Base-by-base conservation (phyloP, 192 early-diverging fungal genomes). In the Coemansia biformis region DNA sequence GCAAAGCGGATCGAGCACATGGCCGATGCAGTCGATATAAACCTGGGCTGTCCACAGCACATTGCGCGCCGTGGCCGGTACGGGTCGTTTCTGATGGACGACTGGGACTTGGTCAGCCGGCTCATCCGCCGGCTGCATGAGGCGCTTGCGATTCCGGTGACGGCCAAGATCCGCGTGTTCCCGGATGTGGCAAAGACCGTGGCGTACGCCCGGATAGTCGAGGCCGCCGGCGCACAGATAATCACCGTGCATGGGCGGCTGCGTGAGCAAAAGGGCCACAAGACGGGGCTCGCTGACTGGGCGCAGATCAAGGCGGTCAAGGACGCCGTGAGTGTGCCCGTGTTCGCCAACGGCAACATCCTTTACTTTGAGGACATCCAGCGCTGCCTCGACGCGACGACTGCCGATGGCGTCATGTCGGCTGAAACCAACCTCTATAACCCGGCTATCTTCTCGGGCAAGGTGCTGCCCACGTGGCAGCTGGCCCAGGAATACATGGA, bases 321-420 rank as follows among this genome's bases (percentile, higher is more conserved):
- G 51, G 81, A 89, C 21, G 86, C 86, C 7, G 80, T 93, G 8
- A 75, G 52, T 9, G 89, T 99, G 0, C 96, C 96, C 0, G 91
- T 99, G 9, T 79, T 98, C 75, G 93, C 93, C 42, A 99, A 99
- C 51, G 96, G 96, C n/a, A 96, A 99, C 51, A 92, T 99, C 35
- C 71, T 94, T 15, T 98, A 96, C 54, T 71, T 75, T 19, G 89
- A 96, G 65, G 94, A 99, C 43, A 75, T 96, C 26, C 80, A 87
- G 45, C 58, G 78, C 4, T 96, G 93, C 41, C 44, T 98, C 1
- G 80, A 85, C 11, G 57, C 63, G n/a, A 99, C 94, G 8, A 88
- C 87, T 10, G 87, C 79, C 21, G 93, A 90, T 48, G 96, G 92
- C 19, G 88, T 98, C 36, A 99, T 99, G 96, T 81, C 86, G 4